These are phyloP conservation scores for Cardamine resedifolia DNA, from an alignment of 345 rosid species.

Conservation along the genomic window DNA sequence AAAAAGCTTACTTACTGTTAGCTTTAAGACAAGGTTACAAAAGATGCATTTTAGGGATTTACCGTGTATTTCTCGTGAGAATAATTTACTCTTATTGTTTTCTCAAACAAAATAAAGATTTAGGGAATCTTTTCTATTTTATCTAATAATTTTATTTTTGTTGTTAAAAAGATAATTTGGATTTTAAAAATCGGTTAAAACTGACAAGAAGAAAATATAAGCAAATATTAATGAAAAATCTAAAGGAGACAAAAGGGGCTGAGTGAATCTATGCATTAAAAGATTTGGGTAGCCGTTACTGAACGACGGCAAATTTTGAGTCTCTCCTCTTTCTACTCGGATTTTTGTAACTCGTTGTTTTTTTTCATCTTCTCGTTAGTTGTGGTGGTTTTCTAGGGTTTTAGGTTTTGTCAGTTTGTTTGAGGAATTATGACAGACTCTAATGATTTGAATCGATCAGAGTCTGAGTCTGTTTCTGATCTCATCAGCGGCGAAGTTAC, in stretches of 20 bases:
- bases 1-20: not conserved
- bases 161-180: too few species aligned
- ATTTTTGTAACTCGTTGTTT: too few species aligned
- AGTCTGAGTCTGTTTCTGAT: not conserved
- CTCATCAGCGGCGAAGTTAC: not conserved
- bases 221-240: not conserved
- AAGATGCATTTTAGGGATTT: not conserved
- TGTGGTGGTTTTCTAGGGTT: not conserved
- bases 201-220: too few species aligned
- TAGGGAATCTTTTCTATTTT: not conserved
- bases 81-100: not conserved
- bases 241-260: not conserved
- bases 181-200: too few species aligned
- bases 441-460: not conserved
- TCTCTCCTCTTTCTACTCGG: slow-evolving; percentile 4
- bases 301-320: not conserved
- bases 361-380: too few species aligned
- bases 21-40: not conserved
- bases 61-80: not conserved
- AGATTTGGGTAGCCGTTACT: not conserved
- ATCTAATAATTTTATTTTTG: not conserved
- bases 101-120: not conserved
- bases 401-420: not conserved
- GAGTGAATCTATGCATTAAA: not conserved
- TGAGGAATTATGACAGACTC: not conserved